These are phyloP conservation scores for Batkoa obscura DNA, from an alignment of 371 early-diverging fungal genomes.

Conservation along the genomic window DNA sequence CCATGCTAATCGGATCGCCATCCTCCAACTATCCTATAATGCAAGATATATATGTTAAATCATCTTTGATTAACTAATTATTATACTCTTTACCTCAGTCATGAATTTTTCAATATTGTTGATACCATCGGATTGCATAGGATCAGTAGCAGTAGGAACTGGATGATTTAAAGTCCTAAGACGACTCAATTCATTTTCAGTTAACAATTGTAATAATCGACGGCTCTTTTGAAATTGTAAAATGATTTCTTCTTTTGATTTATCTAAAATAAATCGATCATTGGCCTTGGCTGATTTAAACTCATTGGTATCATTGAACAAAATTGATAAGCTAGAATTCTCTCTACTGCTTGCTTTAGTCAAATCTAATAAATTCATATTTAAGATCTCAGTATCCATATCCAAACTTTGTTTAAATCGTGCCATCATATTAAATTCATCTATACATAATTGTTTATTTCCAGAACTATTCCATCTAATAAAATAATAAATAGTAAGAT, in stretches of 20 bases:
- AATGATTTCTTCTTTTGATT: constrained; percentile 10
- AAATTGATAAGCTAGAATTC: background rate
- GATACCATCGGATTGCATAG: constrained; percentile 17
- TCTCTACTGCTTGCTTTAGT: constrained; percentile 7
- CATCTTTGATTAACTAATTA: background rate
- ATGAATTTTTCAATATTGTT: constrained; percentile 23
- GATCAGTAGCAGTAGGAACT: constrained; percentile 23
- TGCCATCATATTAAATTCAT: constrained; percentile 42
- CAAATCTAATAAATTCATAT: constrained; percentile 23
- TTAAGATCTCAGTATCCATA: constrained; percentile 36
- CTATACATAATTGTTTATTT: constrained; percentile 35
- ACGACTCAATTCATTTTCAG: constrained; percentile 73
- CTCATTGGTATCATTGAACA: background rate
- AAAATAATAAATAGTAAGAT: background rate
- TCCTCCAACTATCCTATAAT: constrained; percentile 50
- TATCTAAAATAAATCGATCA: background rate
- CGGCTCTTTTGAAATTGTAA: constrained; percentile 19
- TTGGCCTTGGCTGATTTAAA: background rate
- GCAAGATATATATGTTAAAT: background rate
- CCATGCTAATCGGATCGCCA: constrained; percentile 64
- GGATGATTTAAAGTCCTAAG: constrained; percentile 69
- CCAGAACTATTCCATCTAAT: constrained; percentile 43
- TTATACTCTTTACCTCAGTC: constrained; percentile 17
- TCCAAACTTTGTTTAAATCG: constrained; percentile 44
- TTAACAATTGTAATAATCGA: constrained; percentile 47